Conservation (phyloP, 257 asterid species). For the Salvia rosmarinus region DNA sequence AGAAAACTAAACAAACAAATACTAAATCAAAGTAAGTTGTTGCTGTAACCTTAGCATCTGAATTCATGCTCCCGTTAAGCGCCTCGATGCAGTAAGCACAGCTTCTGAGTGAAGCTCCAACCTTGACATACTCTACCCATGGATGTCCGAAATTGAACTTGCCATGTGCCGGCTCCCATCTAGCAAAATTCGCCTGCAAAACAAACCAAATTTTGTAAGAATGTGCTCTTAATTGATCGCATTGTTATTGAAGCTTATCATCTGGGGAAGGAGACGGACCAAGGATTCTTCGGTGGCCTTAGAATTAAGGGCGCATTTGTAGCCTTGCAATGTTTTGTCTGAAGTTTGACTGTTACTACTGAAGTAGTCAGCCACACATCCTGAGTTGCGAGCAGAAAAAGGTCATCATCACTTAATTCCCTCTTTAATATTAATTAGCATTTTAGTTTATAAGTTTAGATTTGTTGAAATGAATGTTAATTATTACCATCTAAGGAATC, state of each 20-base stretch:
- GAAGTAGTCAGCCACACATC: constrained; percentile 58
- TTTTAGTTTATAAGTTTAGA: too few species aligned
- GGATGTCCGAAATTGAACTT: constrained; percentile 64
- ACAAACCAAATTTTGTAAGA: background rate
- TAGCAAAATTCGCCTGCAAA: constrained; percentile 67
- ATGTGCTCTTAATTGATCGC: background rate
- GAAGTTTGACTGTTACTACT: constrained; percentile 28
- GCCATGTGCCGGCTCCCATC: constrained; percentile 85
- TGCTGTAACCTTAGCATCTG: constrained; percentile 47
- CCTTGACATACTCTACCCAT: constrained; percentile 63
- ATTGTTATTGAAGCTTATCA: background rate
- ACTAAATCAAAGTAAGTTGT: too few species aligned
- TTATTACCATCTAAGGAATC: constrained; percentile 74
- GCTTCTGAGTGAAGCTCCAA: constrained; percentile 64
- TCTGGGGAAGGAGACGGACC: constrained; percentile 43
- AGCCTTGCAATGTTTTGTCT: constrained; percentile 46
- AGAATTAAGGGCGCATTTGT: constrained; percentile 67
- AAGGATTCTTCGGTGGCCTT: constrained; percentile 78
- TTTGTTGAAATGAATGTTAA: too few species aligned
- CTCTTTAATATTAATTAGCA: background rate
- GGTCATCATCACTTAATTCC: background rate
- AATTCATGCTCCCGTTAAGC: constrained; percentile 42
- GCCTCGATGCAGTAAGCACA: constrained; percentile 77
- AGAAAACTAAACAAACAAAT: background rate
- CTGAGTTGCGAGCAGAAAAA: constrained; percentile 31